Base-by-base conservation (phyloP, 805 yeast genomes). In the Metschnikowia orientalis region DNA sequence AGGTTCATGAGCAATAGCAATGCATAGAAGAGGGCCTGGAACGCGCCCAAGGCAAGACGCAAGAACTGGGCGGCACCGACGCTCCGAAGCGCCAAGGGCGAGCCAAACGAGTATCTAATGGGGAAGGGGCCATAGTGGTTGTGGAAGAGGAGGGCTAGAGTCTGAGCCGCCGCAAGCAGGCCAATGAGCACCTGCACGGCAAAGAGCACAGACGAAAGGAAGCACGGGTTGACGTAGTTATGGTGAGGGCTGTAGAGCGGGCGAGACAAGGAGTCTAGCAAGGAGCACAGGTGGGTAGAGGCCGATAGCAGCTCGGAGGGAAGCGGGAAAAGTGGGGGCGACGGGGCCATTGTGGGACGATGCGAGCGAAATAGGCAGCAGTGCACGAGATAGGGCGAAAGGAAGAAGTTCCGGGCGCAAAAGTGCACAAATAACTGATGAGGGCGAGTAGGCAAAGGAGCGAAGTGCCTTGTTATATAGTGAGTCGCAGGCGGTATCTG, bases 171-270 rank as follows among this genome's bases (percentile, higher is more conserved):
- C 2, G 36, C 50, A 10, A 39, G 36, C 3, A 26, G 31, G 6
- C 47, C 55, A 14, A 41, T n/a, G n/a, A 39, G 25, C 13, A 19
- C 38, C 31, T 35, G 44, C 23, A 40, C 30, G 3, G 31, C 20
- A 15, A 38, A 18, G 12, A 38, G 33, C 9, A 43, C 34, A 10
- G 42, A 34, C 11, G 47, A 30, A 21, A 58, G 28, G 34, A 60
- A 59, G 33, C 59, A 53, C 3, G 64, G 64, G 37, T 59, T 54
- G 6, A 59, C 23, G 24, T 51, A 41, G 38, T 58, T 57, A 11
- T 42, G 41, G 21, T 28, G 12, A 5, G 55, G 49, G 35, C 49
- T 35, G 25, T 44, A 50, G 22, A 59, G 50, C 4, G 60, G 62
- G n/a, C 37, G 26, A 10, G 20, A 14, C 22, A 46, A 36, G 6